These are phyloP conservation scores for Keqinozyma sinolaborantium DNA, from an alignment of 1,139 yeast species.

Conservation along the genomic window DNA sequence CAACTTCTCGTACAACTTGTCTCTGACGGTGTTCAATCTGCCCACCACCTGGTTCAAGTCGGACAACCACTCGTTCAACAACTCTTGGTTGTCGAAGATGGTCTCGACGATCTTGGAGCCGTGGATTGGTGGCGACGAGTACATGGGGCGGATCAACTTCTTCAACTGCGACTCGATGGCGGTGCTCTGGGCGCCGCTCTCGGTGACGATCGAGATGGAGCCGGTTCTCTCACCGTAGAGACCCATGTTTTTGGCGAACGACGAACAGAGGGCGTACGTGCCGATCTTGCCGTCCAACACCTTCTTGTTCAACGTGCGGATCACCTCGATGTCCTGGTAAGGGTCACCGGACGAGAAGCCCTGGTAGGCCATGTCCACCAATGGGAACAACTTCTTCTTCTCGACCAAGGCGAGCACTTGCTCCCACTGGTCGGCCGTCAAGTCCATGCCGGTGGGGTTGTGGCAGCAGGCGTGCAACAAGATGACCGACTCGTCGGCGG, in stretches of 20 bases:
- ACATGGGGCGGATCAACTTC: slow-evolving; percentile 77
- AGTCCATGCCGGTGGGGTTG: slow-evolving; percentile 97
- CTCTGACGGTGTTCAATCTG: slow-evolving; percentile 75
- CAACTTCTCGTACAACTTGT: slow-evolving; percentile 54
- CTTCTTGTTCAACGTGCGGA: slow-evolving; percentile 48
- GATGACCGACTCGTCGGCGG: slow-evolving; percentile 57
- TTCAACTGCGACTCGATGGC: slow-evolving; percentile 75
- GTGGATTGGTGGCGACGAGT: slow-evolving; percentile 93
- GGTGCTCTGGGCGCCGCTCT: slow-evolving; percentile 38
- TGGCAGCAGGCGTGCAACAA: slow-evolving; percentile 95
- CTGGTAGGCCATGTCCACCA: slow-evolving; percentile 96
- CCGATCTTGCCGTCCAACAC: slow-evolving; percentile 45
- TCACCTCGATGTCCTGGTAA: slow-evolving; percentile 45
- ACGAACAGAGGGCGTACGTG: slow-evolving; percentile 73
- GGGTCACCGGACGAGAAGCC: slow-evolving; percentile 87
- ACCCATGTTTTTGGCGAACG: slow-evolving; percentile 97
- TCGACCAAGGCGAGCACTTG: slow-evolving; percentile 57
- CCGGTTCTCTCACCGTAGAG: slow-evolving; percentile 96
- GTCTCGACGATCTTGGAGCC: slow-evolving; percentile 86
- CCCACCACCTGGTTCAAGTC: slow-evolving; percentile 78
- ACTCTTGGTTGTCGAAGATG: slow-evolving; percentile 59
- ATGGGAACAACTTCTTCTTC: slow-evolving; percentile 65
- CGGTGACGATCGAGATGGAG: slow-evolving; percentile 65
- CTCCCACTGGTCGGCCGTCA: slow-evolving; percentile 82
- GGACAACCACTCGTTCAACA: slow-evolving; percentile 69